These are phyloP conservation scores for Dendrobium officinale DNA, from an alignment of 106 monocot species.

Conservation along the genomic window DNA sequence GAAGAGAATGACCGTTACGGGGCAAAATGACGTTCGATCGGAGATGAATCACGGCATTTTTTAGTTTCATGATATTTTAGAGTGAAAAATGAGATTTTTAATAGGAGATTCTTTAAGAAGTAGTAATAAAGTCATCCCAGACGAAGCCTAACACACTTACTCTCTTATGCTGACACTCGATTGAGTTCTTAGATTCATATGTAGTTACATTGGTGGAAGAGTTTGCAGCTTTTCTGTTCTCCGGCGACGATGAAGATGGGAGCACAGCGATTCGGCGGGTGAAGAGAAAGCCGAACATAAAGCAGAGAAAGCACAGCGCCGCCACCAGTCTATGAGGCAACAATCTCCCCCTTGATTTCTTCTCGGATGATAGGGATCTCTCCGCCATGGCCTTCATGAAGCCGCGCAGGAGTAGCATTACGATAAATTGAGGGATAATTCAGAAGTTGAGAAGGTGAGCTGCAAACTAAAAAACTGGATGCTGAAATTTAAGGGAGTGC, in stretches of 20 bases:
- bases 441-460: background rate
- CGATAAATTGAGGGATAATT: background rate
- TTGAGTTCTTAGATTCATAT: constrained; percentile 4
- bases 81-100: no score
- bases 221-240: background rate
- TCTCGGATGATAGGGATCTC: constrained; percentile 37
- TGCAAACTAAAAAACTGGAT: background rate
- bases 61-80: no score
- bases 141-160: constrained; percentile 18
- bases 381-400: constrained; percentile 39
- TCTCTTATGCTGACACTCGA: constrained; percentile 42
- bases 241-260: background rate
- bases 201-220: background rate
- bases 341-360: constrained; percentile 31
- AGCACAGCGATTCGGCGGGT: constrained; percentile 15
- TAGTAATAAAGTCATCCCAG: no score
- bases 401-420: background rate
- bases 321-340: constrained; percentile 35
- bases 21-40: no score
- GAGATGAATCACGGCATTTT: no score
- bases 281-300: constrained; percentile 49
- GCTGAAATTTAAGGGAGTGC: background rate
- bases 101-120: no score
- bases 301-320: constrained; percentile 42
- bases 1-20: no score